Percentiles rank a stretch among this genome's conserved stretches.
phyloP scores from a whole-genome alignment of 2,329 filamentous ascomycete species.

The Fusarium zealandicum region DNA sequence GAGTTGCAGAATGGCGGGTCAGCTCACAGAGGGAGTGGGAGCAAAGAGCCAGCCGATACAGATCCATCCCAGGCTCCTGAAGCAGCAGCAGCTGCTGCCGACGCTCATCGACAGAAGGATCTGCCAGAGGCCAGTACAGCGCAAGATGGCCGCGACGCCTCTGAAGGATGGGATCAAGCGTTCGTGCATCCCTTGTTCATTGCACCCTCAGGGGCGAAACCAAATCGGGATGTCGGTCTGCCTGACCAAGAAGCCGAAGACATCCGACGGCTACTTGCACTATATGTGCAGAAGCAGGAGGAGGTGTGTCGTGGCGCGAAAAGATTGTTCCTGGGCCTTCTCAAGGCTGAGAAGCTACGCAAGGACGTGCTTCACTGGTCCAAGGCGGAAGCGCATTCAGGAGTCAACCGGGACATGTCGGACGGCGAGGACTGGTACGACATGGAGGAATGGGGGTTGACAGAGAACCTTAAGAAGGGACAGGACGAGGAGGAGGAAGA shows the following conservation, averaged over 20 bases:
- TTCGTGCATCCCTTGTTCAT: slow-evolving; percentile 78
- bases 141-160: slow-evolving; percentile 5
- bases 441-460: slow-evolving; percentile 77
- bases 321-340: slow-evolving; percentile 72
- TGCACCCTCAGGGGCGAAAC: slow-evolving; percentile 65
- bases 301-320: slow-evolving; percentile 77
- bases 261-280: slow-evolving; percentile 73
- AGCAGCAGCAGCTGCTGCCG: slow-evolving; percentile 4
- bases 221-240: slow-evolving; percentile 75
- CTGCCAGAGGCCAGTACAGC: slow-evolving; percentile 10
- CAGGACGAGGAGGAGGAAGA: slow-evolving; percentile 86
- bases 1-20: slow-evolving; percentile 11
- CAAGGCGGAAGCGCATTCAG: slow-evolving; percentile 78
- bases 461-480: slow-evolving; percentile 79
- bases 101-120: slow-evolving; percentile 13
- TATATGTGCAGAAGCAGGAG: slow-evolving; percentile 87
- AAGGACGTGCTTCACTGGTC: slow-evolving; percentile 76
- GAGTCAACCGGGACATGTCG: slow-evolving; percentile 75
- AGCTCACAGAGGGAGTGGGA: not conserved
- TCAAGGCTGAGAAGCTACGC: slow-evolving; percentile 75
- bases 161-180: slow-evolving; percentile 50
- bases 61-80: not conserved
- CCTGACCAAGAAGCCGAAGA: slow-evolving; percentile 80
- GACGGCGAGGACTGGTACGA: slow-evolving; percentile 93
- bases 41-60: not conserved